Evolutionary conservation across 2,329 filamentous ascomycete genomes (phyloP).

Genomic region (Microcera coccophila): DNA sequence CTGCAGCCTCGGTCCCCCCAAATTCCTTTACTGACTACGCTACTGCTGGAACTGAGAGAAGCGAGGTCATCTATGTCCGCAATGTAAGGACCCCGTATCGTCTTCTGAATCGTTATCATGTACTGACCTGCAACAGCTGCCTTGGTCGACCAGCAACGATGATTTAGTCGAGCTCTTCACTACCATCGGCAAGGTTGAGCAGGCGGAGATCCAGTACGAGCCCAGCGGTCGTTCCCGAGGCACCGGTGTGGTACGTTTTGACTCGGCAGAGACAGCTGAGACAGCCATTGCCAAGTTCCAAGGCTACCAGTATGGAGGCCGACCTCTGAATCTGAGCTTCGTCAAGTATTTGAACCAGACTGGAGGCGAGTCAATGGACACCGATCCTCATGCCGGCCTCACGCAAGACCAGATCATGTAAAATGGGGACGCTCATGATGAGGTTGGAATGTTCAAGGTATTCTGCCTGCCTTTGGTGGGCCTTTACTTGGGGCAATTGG

Average conservation of each 20-base stretch:
- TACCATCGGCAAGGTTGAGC: slow-evolving; percentile 96
- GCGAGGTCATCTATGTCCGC: slow-evolving; percentile 87
- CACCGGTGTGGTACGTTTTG: slow-evolving; percentile 94
- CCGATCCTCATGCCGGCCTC: slow-evolving; percentile 66
- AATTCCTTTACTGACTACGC: slow-evolving; percentile 95
- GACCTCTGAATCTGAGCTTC: slow-evolving; percentile 86
- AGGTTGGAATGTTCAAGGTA: slow-evolving; percentile 6
- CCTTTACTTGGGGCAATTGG: background rate
- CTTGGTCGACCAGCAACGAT: slow-evolving; percentile 98
- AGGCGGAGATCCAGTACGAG: slow-evolving; percentile 99
- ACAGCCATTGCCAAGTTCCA: slow-evolving; percentile 97
- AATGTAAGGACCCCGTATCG: slow-evolving; percentile 65
- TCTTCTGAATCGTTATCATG: background rate
- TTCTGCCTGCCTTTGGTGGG: background rate
- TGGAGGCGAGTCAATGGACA: slow-evolving; percentile 74
- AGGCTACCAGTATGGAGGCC: slow-evolving; percentile 93
- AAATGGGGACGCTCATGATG: slow-evolving; percentile 14
- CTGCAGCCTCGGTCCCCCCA: slow-evolving; percentile 53
- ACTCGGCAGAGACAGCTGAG: slow-evolving; percentile 76
- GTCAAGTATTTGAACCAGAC: slow-evolving; percentile 83
- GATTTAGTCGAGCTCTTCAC: slow-evolving; percentile 95
- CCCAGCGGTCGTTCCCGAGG: slow-evolving; percentile 92
- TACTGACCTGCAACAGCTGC: slow-evolving; percentile 58
- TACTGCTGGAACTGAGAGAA: slow-evolving; percentile 78
- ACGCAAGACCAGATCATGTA: slow-evolving; percentile 99